phyloP scores from a whole-genome alignment of 208 protist genomes.

The Crithidia expoeki region DNA sequence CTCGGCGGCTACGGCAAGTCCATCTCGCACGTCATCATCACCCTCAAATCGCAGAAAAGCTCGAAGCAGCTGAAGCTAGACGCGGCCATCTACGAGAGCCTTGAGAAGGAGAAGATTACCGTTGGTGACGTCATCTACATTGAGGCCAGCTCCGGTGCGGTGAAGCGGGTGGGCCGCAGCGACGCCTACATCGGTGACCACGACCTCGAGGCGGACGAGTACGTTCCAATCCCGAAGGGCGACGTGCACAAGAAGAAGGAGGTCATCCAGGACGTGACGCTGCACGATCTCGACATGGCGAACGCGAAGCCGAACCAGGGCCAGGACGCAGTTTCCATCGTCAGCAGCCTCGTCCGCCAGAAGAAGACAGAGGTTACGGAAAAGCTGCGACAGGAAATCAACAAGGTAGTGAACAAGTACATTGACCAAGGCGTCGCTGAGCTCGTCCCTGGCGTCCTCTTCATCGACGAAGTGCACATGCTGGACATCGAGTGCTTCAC shows the following conservation, averaged over 20 bases:
- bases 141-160: slow-evolving; percentile 97
- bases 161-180: slow-evolving; percentile 96
- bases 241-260: slow-evolving; percentile 99
- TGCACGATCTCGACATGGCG: slow-evolving; percentile 99
- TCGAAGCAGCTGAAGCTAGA: slow-evolving; percentile 99
- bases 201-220: slow-evolving; percentile 99
- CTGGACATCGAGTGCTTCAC: slow-evolving; percentile 99
- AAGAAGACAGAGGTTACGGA: slow-evolving; percentile 99
- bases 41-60: slow-evolving; percentile 98
- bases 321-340: slow-evolving; percentile 97
- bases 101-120: slow-evolving; percentile 98
- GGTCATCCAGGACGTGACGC: slow-evolving; percentile 99
- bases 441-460: slow-evolving; percentile 99
- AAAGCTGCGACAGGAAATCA: slow-evolving; percentile 99
- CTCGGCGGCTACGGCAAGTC: slow-evolving; percentile 98
- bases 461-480: slow-evolving; percentile 99
- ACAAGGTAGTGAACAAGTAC: slow-evolving; percentile 99
- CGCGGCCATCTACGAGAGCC: slow-evolving; percentile 98
- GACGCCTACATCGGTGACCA: slow-evolving; percentile 97
- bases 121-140: slow-evolving; percentile 99
- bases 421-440: slow-evolving; percentile 99
- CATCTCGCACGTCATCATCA: slow-evolving; percentile 98
- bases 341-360: slow-evolving; percentile 98
- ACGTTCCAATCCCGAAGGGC: slow-evolving; percentile 99
- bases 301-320: slow-evolving; percentile 97